Evolutionary conservation across 345 rosid species (phyloP).

Genomic region (Mercurialis annua): DNA sequence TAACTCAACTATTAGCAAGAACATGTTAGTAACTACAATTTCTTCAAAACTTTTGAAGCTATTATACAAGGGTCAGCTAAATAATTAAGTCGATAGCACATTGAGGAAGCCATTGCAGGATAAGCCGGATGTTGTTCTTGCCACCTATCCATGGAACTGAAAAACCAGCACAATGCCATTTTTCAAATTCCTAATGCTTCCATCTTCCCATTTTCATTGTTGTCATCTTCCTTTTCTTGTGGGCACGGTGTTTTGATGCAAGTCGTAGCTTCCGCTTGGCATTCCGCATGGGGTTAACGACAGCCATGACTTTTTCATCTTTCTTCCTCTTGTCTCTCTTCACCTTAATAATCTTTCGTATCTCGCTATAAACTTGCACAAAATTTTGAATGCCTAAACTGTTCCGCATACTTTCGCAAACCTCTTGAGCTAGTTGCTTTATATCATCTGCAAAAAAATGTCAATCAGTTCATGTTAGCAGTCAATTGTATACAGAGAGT

Average conservation of each 20-base stretch:
- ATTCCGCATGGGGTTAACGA: conserved; percentile 68
- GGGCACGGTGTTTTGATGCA: conserved; percentile 64
- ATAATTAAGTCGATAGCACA: too few relatives aligned
- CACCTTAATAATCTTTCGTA: conserved; percentile 52
- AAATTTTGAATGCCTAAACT: conserved; percentile 53
- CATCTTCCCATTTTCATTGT: conserved; percentile 64
- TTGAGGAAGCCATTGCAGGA: background rate
- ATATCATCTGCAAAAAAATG: conserved; percentile 46
- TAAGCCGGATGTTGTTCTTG: background rate
- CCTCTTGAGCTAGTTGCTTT: conserved; percentile 73
- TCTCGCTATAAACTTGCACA: conserved; percentile 52
- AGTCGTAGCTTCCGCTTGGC: conserved; percentile 83
- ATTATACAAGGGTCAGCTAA: too few relatives aligned
- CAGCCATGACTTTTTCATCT: conserved; percentile 81
- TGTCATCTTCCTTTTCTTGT: conserved; percentile 81
- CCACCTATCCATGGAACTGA: background rate
- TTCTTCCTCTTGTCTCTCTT: conserved; percentile 76
- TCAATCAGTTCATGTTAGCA: background rate
- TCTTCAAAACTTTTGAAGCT: too few relatives aligned
- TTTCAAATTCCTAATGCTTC: conserved; percentile 32
- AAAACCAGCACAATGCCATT: background rate
- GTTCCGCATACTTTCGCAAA: conserved; percentile 49
- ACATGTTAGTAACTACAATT: too few relatives aligned
- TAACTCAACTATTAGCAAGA: too few relatives aligned
- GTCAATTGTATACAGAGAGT: too few relatives aligned